phyloP scores from a whole-genome alignment of 805 yeast genomes.

The Yarrowia sp. region DNA sequence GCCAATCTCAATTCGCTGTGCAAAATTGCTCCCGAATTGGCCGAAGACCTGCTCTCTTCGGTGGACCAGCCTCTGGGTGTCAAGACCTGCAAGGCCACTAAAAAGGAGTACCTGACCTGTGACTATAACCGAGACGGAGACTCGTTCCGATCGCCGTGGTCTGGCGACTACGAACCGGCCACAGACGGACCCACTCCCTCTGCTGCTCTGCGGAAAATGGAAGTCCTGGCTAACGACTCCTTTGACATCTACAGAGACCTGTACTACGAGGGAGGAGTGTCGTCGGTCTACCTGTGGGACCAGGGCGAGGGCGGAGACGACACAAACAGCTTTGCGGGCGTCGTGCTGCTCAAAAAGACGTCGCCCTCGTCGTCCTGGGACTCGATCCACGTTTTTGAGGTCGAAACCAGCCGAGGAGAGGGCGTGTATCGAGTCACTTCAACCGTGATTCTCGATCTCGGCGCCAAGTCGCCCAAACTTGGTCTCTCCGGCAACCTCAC shows the following conservation, averaged over 20 bases:
- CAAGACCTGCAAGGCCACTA: slow-evolving; percentile 46
- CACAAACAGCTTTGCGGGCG: slow-evolving; percentile 68
- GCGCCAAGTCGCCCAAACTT: slow-evolving; percentile 42
- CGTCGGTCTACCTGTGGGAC: slow-evolving; percentile 92
- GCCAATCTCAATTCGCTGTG: slow-evolving; percentile 47
- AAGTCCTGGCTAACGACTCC: slow-evolving; percentile 78
- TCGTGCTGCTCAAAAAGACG: slow-evolving; percentile 72
- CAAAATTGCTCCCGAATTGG: slow-evolving; percentile 59
- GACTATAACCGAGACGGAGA: slow-evolving; percentile 96
- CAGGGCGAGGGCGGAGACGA: slow-evolving; percentile 53
- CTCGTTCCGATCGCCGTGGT: slow-evolving; percentile 87
- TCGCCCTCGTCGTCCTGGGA: slow-evolving; percentile 68
- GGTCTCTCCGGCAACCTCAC: slow-evolving; percentile 79
- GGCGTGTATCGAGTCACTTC: slow-evolving; percentile 73
- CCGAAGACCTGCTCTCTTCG: slow-evolving; percentile 81
- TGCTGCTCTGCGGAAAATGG: slow-evolving; percentile 62
- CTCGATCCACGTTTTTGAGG: slow-evolving; percentile 88
- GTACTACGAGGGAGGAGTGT: slow-evolving; percentile 91
- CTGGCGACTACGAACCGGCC: slow-evolving; percentile 60
- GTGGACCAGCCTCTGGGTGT: slow-evolving; percentile 79
- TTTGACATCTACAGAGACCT: slow-evolving; percentile 90
- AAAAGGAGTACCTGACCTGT: slow-evolving; percentile 71
- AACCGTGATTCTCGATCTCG: slow-evolving; percentile 76
- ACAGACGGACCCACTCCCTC: slow-evolving; percentile 76
- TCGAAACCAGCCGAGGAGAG: slow-evolving; percentile 42